These are phyloP conservation scores for Sungouiozyma ichnusensis DNA, from an alignment of 805 yeast species.

Conservation along the genomic window DNA sequence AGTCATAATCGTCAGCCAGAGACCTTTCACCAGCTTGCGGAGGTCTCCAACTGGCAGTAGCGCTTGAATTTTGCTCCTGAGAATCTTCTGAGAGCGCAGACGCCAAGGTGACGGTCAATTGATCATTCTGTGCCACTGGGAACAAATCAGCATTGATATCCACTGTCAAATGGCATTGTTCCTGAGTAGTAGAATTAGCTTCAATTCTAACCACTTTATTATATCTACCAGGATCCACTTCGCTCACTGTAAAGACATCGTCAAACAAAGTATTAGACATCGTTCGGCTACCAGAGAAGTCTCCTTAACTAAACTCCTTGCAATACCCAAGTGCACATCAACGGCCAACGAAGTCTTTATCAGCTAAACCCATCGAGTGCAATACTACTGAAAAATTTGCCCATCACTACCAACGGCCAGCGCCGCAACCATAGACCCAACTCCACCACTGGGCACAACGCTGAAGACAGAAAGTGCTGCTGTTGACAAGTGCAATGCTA, in stretches of 20 bases:
- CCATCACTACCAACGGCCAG: neutral
- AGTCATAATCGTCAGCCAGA: constrained; percentile 93
- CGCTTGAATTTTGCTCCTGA: constrained; percentile 32
- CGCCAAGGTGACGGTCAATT: constrained; percentile 78
- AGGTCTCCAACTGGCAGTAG: constrained; percentile 35
- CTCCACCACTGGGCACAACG: no score
- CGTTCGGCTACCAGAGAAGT: no score
- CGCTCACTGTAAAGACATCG: constrained; percentile 78
- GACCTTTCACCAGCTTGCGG: constrained; percentile 77
- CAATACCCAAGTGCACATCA: no score
- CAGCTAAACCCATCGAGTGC: no score
- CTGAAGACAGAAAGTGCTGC: no score
- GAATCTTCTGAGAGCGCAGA: constrained; percentile 54
- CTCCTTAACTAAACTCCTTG: no score
- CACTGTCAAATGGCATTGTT: constrained; percentile 66
- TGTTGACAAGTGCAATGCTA: no score
- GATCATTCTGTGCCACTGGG: constrained; percentile 68
- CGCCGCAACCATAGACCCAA: neutral
- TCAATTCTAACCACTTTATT: constrained; percentile 85
- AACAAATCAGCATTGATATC: constrained; percentile 88
- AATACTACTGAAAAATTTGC: neutral
- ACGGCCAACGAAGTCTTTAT: no score
- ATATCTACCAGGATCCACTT: constrained; percentile 81
- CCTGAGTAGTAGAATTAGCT: constrained; percentile 68
- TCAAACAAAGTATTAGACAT: constrained; percentile 80